phyloP scores from a whole-genome alignment of 1,139 yeast species.

The Scheffersomyces cryptocercus region DNA sequence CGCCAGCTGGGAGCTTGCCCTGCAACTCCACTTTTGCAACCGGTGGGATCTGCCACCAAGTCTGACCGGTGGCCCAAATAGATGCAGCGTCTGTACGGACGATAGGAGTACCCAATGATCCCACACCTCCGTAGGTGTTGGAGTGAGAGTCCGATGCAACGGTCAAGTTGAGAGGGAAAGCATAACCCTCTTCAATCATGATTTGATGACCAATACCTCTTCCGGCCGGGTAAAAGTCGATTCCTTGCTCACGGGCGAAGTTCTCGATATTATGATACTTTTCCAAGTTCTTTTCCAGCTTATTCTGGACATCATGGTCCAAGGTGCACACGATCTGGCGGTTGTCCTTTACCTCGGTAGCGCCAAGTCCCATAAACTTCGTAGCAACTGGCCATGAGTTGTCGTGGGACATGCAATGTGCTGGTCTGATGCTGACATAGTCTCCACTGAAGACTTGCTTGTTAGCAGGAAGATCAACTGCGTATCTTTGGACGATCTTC shows the following conservation, averaged over 20 bases:
- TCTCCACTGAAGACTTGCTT: constrained; percentile 86
- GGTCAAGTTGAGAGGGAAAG: constrained; percentile 88
- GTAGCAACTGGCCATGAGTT: constrained; percentile 99
- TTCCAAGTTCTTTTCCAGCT: constrained; percentile 78
- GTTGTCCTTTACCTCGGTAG: constrained; percentile 75
- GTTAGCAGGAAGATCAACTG: constrained; percentile 73
- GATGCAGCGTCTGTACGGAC: constrained; percentile 99
- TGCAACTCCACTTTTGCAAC: constrained; percentile 90
- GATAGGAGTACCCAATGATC: constrained; percentile 93
- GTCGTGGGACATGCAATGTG: constrained; percentile 98
- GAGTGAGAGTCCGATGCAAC: constrained; percentile 99
- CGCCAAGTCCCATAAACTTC: constrained; percentile 94
- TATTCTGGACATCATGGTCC: constrained; percentile 98
- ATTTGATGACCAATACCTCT: constrained; percentile 99
- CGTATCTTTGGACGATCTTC: constrained; percentile 90
- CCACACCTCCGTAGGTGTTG: constrained; percentile 96
- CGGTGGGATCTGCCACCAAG: constrained; percentile 99
- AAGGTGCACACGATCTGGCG: constrained; percentile 92
- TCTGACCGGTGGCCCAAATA: constrained; percentile 99
- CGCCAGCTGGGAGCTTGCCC: constrained; percentile 82
- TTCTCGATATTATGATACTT: constrained; percentile 86
- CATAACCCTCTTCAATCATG: constrained; percentile 98
- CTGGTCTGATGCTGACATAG: constrained; percentile 91
- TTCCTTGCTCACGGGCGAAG: constrained; percentile 89
- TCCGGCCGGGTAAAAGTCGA: constrained; percentile 97